phyloP scores from a whole-genome alignment of 1,284 basidiomycete species.

The Microbotryum scabiosae region DNA sequence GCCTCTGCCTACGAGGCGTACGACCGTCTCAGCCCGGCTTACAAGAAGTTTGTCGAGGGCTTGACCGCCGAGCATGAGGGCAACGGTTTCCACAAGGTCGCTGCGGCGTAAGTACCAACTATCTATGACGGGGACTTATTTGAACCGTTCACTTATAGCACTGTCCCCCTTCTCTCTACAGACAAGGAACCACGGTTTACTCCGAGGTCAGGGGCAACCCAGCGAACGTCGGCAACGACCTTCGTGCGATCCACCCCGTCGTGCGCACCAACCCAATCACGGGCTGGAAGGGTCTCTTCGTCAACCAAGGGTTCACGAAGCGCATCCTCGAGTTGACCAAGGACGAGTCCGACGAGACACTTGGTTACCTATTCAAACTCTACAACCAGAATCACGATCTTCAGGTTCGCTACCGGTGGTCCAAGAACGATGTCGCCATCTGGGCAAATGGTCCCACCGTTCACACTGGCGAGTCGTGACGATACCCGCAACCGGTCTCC shows the following conservation, averaged over 20 bases:
- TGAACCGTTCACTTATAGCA: background rate
- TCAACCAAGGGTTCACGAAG: slow-evolving; percentile 56
- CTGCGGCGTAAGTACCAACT: background rate
- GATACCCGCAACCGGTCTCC: too few relatives aligned
- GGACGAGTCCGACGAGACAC: slow-evolving; percentile 52
- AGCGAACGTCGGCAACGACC: slow-evolving; percentile 25
- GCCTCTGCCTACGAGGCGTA: slow-evolving; percentile 33
- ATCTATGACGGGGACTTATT: background rate
- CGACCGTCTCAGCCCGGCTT: slow-evolving; percentile 30
- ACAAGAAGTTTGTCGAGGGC: slow-evolving; percentile 26
- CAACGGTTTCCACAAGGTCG: slow-evolving; percentile 6
- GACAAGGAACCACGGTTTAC: background rate
- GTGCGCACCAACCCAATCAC: slow-evolving; percentile 50
- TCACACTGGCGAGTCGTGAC: background rate
- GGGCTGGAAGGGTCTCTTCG: slow-evolving; percentile 57
- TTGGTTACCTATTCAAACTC: slow-evolving; percentile 45
- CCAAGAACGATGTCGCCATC: slow-evolving; percentile 39
- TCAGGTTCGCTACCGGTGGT: slow-evolving; percentile 50
- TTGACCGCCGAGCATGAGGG: slow-evolving; percentile 10
- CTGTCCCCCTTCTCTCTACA: background rate
- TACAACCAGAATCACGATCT: slow-evolving; percentile 37
- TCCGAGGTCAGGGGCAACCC: slow-evolving; percentile 7
- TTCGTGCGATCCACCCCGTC: slow-evolving; percentile 33
- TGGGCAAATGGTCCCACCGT: slow-evolving; percentile 46
- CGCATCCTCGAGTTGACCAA: slow-evolving; percentile 52